Evolutionary conservation across 2,329 filamentous ascomycete genomes (phyloP).

Genomic region (Orbilia blumenaviensis): DNA sequence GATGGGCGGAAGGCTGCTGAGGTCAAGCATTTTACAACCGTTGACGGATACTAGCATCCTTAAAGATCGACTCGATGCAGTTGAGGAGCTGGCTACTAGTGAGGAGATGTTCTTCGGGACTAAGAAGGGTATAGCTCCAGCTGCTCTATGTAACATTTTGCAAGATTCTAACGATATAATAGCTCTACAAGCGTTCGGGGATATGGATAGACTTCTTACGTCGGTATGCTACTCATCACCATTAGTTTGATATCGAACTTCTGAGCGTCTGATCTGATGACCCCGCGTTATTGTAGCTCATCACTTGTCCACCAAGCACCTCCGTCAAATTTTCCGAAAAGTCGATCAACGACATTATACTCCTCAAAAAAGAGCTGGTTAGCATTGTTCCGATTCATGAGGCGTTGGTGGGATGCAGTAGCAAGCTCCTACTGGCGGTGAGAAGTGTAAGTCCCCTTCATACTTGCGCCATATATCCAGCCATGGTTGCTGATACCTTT

Average conservation of each 20-base stretch:
- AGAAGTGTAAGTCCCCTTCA: slow-evolving; percentile 65
- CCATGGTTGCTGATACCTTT: slow-evolving; percentile 22
- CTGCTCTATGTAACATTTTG: not conserved
- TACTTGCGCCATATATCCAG: not conserved
- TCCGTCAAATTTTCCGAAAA: slow-evolving; percentile 78
- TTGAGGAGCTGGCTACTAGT: slow-evolving; percentile 81
- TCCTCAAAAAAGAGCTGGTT: slow-evolving; percentile 82
- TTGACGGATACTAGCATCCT: slow-evolving; percentile 77
- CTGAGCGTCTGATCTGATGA: not conserved
- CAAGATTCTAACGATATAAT: slow-evolving; percentile 39
- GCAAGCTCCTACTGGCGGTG: slow-evolving; percentile 73
- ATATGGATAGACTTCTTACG: slow-evolving; percentile 82
- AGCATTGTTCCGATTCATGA: slow-evolving; percentile 74
- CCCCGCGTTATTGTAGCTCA: slow-evolving; percentile 68
- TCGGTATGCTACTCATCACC: slow-evolving; percentile 65
- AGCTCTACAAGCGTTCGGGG: slow-evolving; percentile 78
- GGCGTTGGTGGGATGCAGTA: slow-evolving; percentile 72
- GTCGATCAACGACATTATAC: slow-evolving; percentile 84
- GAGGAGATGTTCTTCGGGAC: slow-evolving; percentile 85
- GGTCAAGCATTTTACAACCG: slow-evolving; percentile 88
- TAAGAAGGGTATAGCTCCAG: slow-evolving; percentile 69
- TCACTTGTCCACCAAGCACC: slow-evolving; percentile 74
- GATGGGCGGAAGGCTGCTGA: slow-evolving; percentile 85
- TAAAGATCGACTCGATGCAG: slow-evolving; percentile 76
- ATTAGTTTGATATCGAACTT: too few relatives aligned